Percentiles rank a stretch among this genome's conserved stretches.
These are phyloP conservation scores for Acer campestre DNA, from an alignment of 345 rosid genomes.

Conservation along the genomic window DNA sequence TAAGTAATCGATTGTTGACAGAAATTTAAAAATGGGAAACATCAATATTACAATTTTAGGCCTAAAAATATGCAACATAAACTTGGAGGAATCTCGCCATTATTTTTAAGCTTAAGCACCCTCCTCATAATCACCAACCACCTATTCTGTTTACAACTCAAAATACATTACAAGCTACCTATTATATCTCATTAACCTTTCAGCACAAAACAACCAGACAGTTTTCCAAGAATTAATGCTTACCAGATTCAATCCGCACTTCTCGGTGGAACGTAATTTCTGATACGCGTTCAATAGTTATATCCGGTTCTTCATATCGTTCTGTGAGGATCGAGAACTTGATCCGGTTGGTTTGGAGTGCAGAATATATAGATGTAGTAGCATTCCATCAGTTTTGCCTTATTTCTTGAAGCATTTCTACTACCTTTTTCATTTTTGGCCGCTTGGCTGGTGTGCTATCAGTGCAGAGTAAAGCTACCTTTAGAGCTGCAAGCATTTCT, in stretches of 20 bases:
- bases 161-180: constrained; percentile 17
- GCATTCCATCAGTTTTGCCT: constrained; percentile 42
- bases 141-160: constrained; percentile 7
- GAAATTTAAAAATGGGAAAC: constrained; percentile 14
- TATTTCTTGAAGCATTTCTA: constrained; percentile 88
- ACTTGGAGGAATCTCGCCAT: not conserved
- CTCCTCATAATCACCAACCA: constrained; percentile 10
- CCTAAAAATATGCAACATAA: constrained; percentile 23
- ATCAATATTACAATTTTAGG: constrained; percentile 23
- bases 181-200: constrained; percentile 9
- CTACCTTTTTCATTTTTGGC: constrained; percentile 91
- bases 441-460: constrained; percentile 71
- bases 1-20: not conserved
- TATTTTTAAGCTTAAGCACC: not conserved
- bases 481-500: constrained; percentile 97
- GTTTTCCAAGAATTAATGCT: constrained; percentile 7
- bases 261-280: not conserved
- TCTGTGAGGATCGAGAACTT: constrained; percentile 7
- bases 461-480: constrained; percentile 85
- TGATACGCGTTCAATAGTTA: not conserved
- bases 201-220: constrained; percentile 11
- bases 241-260: constrained; percentile 6
- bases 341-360: not conserved
- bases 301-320: not conserved
- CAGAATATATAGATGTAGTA: not conserved